Conservation (phyloP, 345 rosid genomes). For the Populus davidiana region DNA sequence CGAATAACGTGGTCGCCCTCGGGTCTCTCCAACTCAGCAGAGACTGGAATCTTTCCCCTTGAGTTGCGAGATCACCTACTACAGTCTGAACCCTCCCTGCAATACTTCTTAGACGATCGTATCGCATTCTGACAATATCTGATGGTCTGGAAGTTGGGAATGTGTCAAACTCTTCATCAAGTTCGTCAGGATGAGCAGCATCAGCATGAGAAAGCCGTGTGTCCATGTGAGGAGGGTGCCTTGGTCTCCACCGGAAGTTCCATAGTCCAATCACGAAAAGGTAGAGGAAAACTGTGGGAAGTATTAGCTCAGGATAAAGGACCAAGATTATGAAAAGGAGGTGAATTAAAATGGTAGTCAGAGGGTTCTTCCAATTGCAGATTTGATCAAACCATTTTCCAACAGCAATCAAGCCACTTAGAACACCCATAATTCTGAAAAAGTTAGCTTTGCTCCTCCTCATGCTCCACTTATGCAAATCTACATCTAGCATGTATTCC, state of each 20-base stretch:
- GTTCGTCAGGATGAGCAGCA: slow-evolving; percentile 28
- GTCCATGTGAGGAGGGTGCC: slow-evolving; percentile 33
- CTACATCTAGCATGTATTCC: slow-evolving; percentile 34
- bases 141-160: slow-evolving; percentile 28
- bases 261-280: slow-evolving; percentile 29
- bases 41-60: slow-evolving; percentile 33
- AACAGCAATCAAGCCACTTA: slow-evolving; percentile 20
- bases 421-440: slow-evolving; percentile 30
- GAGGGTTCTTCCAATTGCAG: slow-evolving; percentile 33
- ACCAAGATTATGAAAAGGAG: slow-evolving; percentile 28
- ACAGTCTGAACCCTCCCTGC: slow-evolving; percentile 34
- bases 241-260: slow-evolving; percentile 30
- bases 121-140: slow-evolving; percentile 24
- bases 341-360: slow-evolving; percentile 32
- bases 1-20: slow-evolving; percentile 29
- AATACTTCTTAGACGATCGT: slow-evolving; percentile 30
- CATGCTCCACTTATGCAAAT: slow-evolving; percentile 38
- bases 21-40: slow-evolving; percentile 36
- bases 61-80: slow-evolving; percentile 30
- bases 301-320: slow-evolving; percentile 29
- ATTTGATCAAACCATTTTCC: slow-evolving; percentile 37
- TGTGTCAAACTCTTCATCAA: slow-evolving; percentile 28
- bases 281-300: slow-evolving; percentile 30
- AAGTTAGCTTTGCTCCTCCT: slow-evolving; percentile 36
- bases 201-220: slow-evolving; percentile 27